phyloP scores from a whole-genome alignment of 495 filamentous ascomycete genomes.

The Neurospora pannonica region DNA sequence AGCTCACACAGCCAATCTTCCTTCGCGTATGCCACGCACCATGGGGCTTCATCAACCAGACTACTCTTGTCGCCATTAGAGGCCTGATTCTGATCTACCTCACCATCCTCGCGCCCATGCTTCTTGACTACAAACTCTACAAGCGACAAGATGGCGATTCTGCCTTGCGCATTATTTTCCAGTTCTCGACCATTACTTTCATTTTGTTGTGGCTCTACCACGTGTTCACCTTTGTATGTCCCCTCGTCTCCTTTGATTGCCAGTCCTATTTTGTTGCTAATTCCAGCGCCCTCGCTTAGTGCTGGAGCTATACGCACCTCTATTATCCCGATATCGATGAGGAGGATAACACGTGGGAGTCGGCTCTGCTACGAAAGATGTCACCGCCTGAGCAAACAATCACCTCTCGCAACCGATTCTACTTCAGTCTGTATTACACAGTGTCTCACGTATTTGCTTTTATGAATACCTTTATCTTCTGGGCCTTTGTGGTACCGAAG shows the following conservation, averaged over 20 bases:
- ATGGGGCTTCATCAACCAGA: conserved; percentile 36
- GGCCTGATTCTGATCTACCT: conserved; percentile 35
- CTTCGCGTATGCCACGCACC: conserved; percentile 44
- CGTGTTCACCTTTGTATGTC: conserved; percentile 30
- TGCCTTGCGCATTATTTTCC: conserved; percentile 33
- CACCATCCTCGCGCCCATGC: conserved; percentile 25
- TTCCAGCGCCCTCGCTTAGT: conserved; percentile 3
- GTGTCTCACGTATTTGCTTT: conserved; percentile 32
- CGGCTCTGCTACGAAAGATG: conserved; percentile 20
- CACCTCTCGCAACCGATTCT: conserved; percentile 25
- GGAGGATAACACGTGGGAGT: conserved; percentile 15
- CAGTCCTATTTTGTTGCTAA: background rate
- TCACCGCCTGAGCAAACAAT: conserved; percentile 28
- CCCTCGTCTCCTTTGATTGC: no score
- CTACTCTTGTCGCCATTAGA: conserved; percentile 29
- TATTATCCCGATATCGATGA: conserved; percentile 30
- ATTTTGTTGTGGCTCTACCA: conserved; percentile 36
- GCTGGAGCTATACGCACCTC: conserved; percentile 42
- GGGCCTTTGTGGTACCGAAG: conserved; percentile 31
- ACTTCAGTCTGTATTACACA: conserved; percentile 43
- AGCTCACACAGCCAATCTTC: conserved; percentile 31
- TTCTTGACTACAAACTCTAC: conserved; percentile 33
- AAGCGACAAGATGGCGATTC: conserved; percentile 17
- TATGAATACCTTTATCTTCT: conserved; percentile 39
- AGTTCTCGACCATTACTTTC: conserved; percentile 38